Conservation (phyloP, 352 stramenopile genomes). For the Elongisporangium undulatum region DNA sequence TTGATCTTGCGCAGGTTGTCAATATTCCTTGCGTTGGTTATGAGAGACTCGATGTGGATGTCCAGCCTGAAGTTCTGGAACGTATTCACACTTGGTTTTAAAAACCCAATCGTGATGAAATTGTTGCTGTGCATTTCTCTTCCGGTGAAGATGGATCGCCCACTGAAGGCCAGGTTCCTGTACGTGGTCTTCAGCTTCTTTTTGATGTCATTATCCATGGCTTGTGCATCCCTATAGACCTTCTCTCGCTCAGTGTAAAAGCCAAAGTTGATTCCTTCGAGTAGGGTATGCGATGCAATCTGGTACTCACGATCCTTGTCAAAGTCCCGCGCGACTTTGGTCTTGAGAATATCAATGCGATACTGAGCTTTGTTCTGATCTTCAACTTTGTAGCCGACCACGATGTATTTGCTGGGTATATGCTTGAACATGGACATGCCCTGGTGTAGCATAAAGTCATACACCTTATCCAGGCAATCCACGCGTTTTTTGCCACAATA, state of each 20-base stretch:
- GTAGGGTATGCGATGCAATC: conserved; percentile 4
- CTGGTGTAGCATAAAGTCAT: conserved; percentile 6
- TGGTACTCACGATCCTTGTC: conserved; percentile 1
- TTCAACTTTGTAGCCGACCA: conserved; percentile 5
- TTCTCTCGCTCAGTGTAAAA: conserved; percentile 3
- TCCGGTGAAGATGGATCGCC: conserved; percentile 3
- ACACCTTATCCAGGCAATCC: conserved; percentile 5
- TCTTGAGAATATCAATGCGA: conserved; percentile 4
- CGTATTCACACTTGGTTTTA: conserved; percentile 4
- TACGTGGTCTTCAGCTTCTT: conserved; percentile 1
- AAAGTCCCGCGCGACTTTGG: conserved; percentile 1
- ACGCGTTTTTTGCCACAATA: conserved; percentile 4
- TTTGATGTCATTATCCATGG: neutral
- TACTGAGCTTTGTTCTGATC: neutral
- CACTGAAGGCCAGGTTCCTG: conserved; percentile 4
- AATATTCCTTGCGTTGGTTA: conserved; percentile 1
- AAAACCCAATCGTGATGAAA: conserved; percentile 4
- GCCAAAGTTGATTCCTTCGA: conserved; percentile 7
- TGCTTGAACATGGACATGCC: conserved; percentile 5
- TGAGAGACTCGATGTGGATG: conserved; percentile 8
- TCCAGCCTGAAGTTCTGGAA: conserved; percentile 10
- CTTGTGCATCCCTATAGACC: neutral
- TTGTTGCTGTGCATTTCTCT: conserved; percentile 2
- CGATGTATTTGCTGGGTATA: conserved; percentile 3
- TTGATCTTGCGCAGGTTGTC: conserved; percentile 3